Conservation (phyloP, 2,329 filamentous ascomycete species). For the Dactylellina leptospora region DNA sequence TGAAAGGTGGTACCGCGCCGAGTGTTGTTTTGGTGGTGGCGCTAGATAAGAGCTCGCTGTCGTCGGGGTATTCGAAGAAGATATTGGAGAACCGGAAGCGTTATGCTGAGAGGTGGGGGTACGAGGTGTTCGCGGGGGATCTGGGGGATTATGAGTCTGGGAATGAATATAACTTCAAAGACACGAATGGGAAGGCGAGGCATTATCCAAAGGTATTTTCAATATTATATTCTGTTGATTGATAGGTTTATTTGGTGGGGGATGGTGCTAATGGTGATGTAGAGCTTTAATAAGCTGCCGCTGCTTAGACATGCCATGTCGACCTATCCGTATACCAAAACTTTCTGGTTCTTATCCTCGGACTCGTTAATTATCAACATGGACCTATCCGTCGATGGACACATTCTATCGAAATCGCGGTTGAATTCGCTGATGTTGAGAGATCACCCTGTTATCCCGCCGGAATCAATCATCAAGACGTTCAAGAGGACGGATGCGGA, state of each 20-base stretch:
- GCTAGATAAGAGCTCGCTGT: conserved; percentile 73
- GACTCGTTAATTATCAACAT: conserved; percentile 91
- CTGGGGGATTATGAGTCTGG: conserved; percentile 22
- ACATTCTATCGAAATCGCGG: conserved; percentile 72
- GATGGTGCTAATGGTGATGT: conserved; percentile 66
- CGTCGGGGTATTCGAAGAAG: conserved; percentile 73
- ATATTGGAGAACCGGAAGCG: conserved; percentile 82
- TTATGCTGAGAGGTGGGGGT: conserved; percentile 85
- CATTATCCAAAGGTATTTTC: conserved; percentile 19
- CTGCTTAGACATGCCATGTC: conserved; percentile 89
- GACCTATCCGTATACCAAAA: conserved; percentile 77
- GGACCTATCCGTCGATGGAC: conserved; percentile 71
- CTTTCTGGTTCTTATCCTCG: conserved; percentile 86
- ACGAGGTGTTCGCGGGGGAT: conserved; percentile 56
- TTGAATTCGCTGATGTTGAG: conserved; percentile 84
- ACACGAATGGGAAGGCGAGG: conserved; percentile 14
- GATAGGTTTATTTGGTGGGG: conserved; percentile 2
- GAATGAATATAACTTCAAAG: conserved; percentile 44
- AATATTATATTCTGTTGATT: conserved; percentile 8
- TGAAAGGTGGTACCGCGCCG: conserved; percentile 63
- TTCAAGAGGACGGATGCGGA: conserved; percentile 81
- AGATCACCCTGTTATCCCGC: conserved; percentile 86
- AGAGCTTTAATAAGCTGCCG: conserved; percentile 80
- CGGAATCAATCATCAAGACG: conserved; percentile 96
- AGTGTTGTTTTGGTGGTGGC: conserved; percentile 83